Evolutionary conservation across 139 green algal species (phyloP).

Genomic region (Chlorella sp.): DNA sequence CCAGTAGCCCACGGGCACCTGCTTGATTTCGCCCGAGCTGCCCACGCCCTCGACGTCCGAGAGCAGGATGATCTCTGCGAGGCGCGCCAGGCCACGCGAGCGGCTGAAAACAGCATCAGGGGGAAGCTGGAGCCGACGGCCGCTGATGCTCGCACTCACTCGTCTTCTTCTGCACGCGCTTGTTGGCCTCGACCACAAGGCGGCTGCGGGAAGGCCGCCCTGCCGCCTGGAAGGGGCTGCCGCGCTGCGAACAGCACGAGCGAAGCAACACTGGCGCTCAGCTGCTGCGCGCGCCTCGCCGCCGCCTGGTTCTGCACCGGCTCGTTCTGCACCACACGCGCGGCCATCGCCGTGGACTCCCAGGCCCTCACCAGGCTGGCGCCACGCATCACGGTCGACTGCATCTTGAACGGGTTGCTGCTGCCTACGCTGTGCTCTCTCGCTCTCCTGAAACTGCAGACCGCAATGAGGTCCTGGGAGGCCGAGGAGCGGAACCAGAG

Average conservation of each 20-base stretch:
- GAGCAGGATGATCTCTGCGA: conserved; percentile 24
- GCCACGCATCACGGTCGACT: neutral
- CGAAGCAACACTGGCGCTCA: too few relatives aligned
- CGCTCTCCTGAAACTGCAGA: too few relatives aligned
- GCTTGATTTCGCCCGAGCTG: conserved; percentile 25
- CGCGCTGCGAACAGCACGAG: neutral
- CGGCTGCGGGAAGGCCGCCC: neutral
- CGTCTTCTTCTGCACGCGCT: conserved; percentile 48
- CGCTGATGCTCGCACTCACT: neutral
- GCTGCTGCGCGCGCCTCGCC: too few relatives aligned
- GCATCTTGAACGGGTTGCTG: too few relatives aligned
- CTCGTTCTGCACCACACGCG: neutral
- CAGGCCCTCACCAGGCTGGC: neutral
- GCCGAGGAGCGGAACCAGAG: too few relatives aligned
- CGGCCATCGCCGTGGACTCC: too few relatives aligned
- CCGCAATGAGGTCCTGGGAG: too few relatives aligned
- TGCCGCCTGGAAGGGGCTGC: neutral
- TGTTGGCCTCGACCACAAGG: conserved; percentile 38
- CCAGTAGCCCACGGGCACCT: conserved; percentile 80
- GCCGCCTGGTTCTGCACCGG: too few relatives aligned
- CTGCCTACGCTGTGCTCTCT: too few relatives aligned
- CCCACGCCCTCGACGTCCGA: conserved; percentile 22
- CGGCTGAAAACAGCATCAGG: neutral
- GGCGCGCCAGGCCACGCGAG: neutral
- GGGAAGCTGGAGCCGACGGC: neutral